Evolutionary conservation across 148 eudicot genomes (phyloP).

Genomic region (Rhododendron griersonianum): DNA sequence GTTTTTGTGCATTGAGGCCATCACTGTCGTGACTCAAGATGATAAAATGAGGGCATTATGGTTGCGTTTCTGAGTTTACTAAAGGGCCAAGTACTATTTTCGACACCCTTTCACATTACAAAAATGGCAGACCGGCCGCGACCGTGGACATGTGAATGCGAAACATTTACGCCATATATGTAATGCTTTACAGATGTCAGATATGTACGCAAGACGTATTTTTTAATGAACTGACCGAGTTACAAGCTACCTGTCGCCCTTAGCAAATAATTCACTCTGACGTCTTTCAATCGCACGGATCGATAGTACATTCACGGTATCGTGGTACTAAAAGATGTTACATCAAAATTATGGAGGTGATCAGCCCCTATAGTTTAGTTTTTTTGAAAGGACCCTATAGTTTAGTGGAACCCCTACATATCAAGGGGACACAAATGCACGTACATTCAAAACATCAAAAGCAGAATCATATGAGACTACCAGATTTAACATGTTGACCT

Average conservation of each 20-base stretch:
- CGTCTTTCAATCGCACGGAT: neutral
- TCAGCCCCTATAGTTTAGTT: neutral
- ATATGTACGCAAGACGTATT: neutral
- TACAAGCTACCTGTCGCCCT: neutral
- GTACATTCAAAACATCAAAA: neutral
- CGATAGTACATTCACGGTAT: neutral
- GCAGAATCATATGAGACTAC: neutral
- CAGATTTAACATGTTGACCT: too few species aligned
- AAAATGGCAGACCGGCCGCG: neutral
- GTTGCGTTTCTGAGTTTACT: neutral
- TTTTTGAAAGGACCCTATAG: neutral
- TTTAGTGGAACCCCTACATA: neutral
- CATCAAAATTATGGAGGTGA: neutral
- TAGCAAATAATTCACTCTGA: neutral
- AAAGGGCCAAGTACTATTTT: neutral
- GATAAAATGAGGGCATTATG: neutral
- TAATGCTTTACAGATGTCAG: neutral
- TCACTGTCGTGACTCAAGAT: neutral
- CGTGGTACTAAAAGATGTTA: neutral
- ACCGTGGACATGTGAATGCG: neutral
- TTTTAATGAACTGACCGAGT: neutral
- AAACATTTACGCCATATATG: neutral
- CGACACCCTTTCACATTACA: neutral
- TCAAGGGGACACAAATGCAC: neutral
- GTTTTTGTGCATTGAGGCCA: neutral